phyloP scores from a whole-genome alignment of 2,329 filamentous ascomycete genomes.

The Escovopsis sp. region DNA sequence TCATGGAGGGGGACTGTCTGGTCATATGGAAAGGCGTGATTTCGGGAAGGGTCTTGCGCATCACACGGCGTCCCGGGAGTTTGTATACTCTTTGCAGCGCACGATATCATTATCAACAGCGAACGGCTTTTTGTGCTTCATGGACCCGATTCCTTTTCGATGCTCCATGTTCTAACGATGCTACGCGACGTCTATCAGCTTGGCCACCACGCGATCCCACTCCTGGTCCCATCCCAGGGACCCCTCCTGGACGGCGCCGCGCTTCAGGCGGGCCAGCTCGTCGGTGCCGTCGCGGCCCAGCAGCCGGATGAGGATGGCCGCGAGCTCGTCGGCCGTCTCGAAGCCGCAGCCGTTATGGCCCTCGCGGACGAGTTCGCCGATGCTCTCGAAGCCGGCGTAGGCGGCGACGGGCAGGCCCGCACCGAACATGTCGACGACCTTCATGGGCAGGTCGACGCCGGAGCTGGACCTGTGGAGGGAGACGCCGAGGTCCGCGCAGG shows the following conservation, averaged over 20 bases:
- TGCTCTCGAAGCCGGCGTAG: constrained; percentile 75
- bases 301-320: constrained; percentile 46
- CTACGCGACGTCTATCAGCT: constrained; percentile 41
- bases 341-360: constrained; percentile 80
- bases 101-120: not conserved
- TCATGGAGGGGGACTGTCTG: no score
- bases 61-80: constrained; percentile 5
- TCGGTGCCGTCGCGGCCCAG: constrained; percentile 36
- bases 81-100: not conserved
- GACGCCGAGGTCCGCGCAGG: constrained; percentile 75
- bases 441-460: constrained; percentile 95
- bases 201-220: constrained; percentile 73
- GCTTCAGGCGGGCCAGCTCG: constrained; percentile 46
- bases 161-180: not conserved
- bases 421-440: constrained; percentile 98
- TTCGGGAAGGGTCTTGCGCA: not conserved
- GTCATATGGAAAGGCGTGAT: no score
- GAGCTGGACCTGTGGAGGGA: constrained; percentile 88
- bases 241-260: constrained; percentile 62
- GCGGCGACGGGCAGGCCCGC: constrained; percentile 81
- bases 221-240: constrained; percentile 76
- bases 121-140: not conserved
- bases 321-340: constrained; percentile 51
- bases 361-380: constrained; percentile 79
- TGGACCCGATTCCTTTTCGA: not conserved